These are phyloP conservation scores for Rhizopus sp. DNA, from an alignment of 371 early-diverging fungal genomes.

Conservation along the genomic window DNA sequence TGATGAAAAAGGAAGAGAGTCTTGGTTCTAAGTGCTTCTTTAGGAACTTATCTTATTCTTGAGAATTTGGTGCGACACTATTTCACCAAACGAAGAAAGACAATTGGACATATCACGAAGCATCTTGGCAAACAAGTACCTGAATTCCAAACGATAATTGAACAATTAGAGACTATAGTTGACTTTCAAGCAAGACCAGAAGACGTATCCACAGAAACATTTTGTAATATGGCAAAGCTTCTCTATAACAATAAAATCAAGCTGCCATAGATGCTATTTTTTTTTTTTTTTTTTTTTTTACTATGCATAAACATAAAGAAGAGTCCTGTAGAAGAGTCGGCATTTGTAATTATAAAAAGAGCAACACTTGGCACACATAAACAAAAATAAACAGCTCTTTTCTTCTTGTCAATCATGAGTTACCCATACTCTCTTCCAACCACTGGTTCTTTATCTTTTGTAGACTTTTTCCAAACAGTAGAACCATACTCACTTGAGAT, in stretches of 20 bases:
- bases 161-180: constrained; percentile 44
- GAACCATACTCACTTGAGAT: constrained; percentile 52
- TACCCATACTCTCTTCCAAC: constrained; percentile 64
- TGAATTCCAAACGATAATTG: constrained; percentile 29
- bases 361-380: background rate
- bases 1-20: no score
- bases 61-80: constrained; percentile 68
- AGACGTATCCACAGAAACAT: constrained; percentile 57
- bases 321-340: background rate
- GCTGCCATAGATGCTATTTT: background rate
- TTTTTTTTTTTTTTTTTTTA: no score
- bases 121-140: constrained; percentile 41
- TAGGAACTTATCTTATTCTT: constrained; percentile 31
- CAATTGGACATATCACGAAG: constrained; percentile 64
- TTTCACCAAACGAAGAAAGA: constrained; percentile 76
- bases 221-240: constrained; percentile 52
- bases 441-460: constrained; percentile 61
- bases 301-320: no score
- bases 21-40: no score
- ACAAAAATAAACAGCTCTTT: background rate
- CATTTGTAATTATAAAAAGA: background rate
- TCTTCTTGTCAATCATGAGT: constrained; percentile 39
- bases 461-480: constrained; percentile 49
- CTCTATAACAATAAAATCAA: constrained; percentile 32
- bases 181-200: constrained; percentile 63